These are phyloP conservation scores for Candida dajiaensis DNA, from an alignment of 805 yeast genomes.

Conservation along the genomic window DNA sequence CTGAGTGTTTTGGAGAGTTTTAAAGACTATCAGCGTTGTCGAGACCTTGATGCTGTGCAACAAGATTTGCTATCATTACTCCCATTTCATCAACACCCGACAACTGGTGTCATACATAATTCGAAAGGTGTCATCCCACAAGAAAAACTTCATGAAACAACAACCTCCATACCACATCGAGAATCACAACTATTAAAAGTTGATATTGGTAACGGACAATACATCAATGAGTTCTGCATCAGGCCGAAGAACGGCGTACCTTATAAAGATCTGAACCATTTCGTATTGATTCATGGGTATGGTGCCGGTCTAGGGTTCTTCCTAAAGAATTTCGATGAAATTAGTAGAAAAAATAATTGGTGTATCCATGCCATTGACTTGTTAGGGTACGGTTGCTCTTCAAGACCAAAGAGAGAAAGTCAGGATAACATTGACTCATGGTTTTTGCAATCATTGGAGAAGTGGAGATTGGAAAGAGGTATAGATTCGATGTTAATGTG, in stretches of 20 bases:
- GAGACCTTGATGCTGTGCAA: constrained; percentile 39
- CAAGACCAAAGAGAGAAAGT: constrained; percentile 53
- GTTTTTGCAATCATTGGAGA: constrained; percentile 49
- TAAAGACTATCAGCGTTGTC: constrained; percentile 39
- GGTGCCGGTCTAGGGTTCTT: constrained; percentile 93
- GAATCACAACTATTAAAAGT: constrained; percentile 29
- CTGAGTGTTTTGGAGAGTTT: constrained; percentile 45
- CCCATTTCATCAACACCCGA: constrained; percentile 37
- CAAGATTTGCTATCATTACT: constrained; percentile 37
- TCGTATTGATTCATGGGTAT: constrained; percentile 87
- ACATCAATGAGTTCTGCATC: constrained; percentile 73
- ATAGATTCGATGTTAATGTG: constrained; percentile 47
- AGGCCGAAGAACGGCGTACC: constrained; percentile 37
- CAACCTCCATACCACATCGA: constrained; percentile 9
- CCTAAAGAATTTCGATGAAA: constrained; percentile 60
- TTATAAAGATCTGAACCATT: constrained; percentile 31
- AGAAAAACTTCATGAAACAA: constrained; percentile 8
- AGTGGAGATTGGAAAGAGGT: constrained; percentile 53
- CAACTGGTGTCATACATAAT: constrained; percentile 8
- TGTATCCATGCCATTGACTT: constrained; percentile 81
- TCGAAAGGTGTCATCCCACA: constrained; percentile 4
- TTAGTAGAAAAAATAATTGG: constrained; percentile 44
- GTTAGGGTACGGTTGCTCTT: constrained; percentile 85
- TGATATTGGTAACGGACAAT: constrained; percentile 39
- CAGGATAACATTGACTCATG: constrained; percentile 29